Percentiles rank a stretch among this genome's conserved stretches.
These are phyloP conservation scores for Solanum neorickii DNA, from an alignment of 257 asterid species.

Conservation along the genomic window DNA sequence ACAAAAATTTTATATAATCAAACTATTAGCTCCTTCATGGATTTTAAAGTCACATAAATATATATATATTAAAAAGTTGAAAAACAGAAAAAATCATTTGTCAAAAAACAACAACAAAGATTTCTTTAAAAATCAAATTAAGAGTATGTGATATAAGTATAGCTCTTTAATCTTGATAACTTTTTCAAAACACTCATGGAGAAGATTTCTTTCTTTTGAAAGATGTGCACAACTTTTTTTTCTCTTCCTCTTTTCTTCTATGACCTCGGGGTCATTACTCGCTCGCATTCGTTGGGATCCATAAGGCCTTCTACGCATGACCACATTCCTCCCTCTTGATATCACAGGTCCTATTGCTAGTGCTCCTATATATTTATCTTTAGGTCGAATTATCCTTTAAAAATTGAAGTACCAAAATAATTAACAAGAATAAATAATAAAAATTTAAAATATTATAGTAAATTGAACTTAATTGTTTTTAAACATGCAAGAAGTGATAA, in stretches of 20 bases:
- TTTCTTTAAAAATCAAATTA: background rate
- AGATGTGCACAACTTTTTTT: background rate
- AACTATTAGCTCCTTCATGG: background rate
- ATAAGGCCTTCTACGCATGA: background rate
- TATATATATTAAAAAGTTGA: background rate
- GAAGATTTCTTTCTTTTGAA: background rate
- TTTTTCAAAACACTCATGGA: background rate
- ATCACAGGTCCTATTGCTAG: background rate
- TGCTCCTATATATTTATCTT: too few relatives aligned
- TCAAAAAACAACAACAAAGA: background rate
- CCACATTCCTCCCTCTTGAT: background rate
- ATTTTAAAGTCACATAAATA: background rate
- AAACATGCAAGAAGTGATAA: too few relatives aligned
- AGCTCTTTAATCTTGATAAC: background rate
- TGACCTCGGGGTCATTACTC: rapidly evolving
- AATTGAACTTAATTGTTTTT: background rate
- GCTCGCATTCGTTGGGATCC: background rate
- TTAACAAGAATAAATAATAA: too few relatives aligned
- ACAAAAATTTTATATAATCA: background rate
- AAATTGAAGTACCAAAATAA: background rate
- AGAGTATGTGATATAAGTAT: background rate
- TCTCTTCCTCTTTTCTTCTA: background rate
- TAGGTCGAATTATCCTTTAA: background rate
- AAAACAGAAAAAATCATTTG: background rate
- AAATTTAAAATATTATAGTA: too few relatives aligned